Base-by-base conservation (phyloP, 208 protist species). In the Leishmania aethiopica region DNA sequence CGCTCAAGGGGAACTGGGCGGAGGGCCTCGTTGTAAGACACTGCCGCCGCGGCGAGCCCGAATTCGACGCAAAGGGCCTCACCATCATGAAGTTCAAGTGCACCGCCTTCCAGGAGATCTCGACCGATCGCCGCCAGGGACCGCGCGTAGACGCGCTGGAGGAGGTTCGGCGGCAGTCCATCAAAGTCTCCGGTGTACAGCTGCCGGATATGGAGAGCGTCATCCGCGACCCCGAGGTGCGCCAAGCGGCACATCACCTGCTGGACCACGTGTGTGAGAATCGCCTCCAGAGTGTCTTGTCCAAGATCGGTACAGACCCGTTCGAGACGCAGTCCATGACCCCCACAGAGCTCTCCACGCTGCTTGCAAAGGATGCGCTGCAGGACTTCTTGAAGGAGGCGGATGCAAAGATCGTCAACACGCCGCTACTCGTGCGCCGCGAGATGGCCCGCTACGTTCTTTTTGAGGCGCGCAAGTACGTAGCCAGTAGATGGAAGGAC, bases 11-110 rank as follows among this genome's bases (percentile, higher is more conserved):
- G 2, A 97, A 97, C 82, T 95, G 92, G 91, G 86, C 94, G 25
- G 94, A 97, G 83, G 94, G 94, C 22, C 83, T 97, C 73, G 94
- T 97, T 0, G 93, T 97, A 57, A 93, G 92, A 82, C 92, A 96
- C 84, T 49, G 71, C 40, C 80, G 86, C n/a, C 92, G 91, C 40
- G 92, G 94, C 42, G 84, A 86, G 77, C 77, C 86, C 0, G 91
- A 86, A 1, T 95, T 95, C 74, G 90, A 96, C 67, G 64, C 85
- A 22, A 92, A 79, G 28, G 88, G 86, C 32, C 60, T 88, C 35
- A 95, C 93, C 25, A 93, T 97, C 47, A 84, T 97, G 74, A 97
- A 97, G 86, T 93, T 97, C 77, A 97, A 97, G 81, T 95, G 81
- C 53, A 95, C 90, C 17, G 94, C 94, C 17, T 97, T 97, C 66